A percentile compares a stretch with the other conserved stretches of the same genome.
phyloP scores from a whole-genome alignment of 768 basidiomycete species.

The Termitomyces sp. region DNA sequence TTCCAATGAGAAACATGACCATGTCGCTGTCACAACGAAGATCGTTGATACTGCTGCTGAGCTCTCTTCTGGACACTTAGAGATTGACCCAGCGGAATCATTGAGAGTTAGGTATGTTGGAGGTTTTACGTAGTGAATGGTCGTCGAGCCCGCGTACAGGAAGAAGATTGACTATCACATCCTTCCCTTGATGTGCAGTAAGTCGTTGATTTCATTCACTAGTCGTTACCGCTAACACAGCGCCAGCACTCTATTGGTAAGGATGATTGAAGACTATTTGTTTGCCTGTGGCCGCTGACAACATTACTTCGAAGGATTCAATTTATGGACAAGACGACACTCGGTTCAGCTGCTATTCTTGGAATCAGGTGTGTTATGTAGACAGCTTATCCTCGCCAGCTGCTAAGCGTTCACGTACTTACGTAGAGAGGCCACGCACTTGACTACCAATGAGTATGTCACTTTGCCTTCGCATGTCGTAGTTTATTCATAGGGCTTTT shows the following conservation, averaged over 20 bases:
- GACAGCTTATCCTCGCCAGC: background rate
- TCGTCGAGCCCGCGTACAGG: conserved; percentile 17
- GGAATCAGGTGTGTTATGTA: conserved; percentile 48
- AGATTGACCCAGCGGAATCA: conserved; percentile 49
- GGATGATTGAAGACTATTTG: background rate
- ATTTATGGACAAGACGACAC: conserved; percentile 74
- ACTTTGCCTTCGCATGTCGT: background rate
- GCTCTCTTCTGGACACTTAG: conserved; percentile 41
- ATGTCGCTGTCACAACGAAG: conserved; percentile 36
- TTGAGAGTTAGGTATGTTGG: conserved; percentile 41
- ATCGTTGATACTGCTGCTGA: conserved; percentile 62
- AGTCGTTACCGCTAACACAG: background rate
- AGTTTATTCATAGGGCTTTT: background rate
- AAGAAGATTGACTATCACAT: conserved; percentile 66
- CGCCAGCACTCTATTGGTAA: conserved; percentile 52
- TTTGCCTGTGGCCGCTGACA: background rate
- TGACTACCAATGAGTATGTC: conserved; percentile 60
- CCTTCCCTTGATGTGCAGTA: conserved; percentile 68
- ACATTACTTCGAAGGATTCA: conserved; percentile 46
- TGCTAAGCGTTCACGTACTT: background rate
- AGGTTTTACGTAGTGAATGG: background rate
- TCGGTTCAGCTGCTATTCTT: conserved; percentile 63
- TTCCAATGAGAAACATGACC: conserved; percentile 25
- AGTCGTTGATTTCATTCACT: conserved; percentile 16
- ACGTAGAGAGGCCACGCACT: conserved; percentile 50